These are phyloP conservation scores for Tagetes patula DNA, from an alignment of 129 eudicot genomes.

Conservation along the genomic window DNA sequence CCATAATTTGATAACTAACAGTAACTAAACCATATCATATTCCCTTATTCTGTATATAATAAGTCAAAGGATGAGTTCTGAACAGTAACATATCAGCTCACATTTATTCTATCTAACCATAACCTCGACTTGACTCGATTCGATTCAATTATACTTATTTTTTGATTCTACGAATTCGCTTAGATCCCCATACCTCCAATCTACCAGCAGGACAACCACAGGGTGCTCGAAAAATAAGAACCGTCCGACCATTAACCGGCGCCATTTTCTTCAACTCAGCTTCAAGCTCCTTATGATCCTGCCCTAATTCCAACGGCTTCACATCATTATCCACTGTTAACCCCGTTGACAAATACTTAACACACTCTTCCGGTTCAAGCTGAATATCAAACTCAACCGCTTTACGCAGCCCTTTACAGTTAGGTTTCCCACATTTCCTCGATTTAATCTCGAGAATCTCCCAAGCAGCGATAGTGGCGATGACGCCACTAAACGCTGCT, in stretches of 20 bases:
- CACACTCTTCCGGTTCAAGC: constrained; percentile 53
- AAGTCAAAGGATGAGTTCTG: constrained; percentile 26
- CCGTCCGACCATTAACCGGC: constrained; percentile 59
- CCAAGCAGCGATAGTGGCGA: constrained; percentile 33
- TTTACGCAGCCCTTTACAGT: constrained; percentile 49
- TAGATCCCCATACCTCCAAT: constrained; percentile 61
- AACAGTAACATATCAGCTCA: constrained; percentile 30
- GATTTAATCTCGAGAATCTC: constrained; percentile 39
- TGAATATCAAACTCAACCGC: constrained; percentile 58
- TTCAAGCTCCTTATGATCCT: constrained; percentile 53
- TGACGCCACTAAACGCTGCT: constrained; percentile 34
- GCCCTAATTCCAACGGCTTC: constrained; percentile 51
- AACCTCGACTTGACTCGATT: background rate
- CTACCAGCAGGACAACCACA: constrained; percentile 61
- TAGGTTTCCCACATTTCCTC: constrained; percentile 44
- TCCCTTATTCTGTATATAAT: constrained; percentile 30
- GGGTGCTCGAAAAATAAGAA: constrained; percentile 50
- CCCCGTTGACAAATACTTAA: constrained; percentile 34
- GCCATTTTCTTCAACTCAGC: constrained; percentile 62
- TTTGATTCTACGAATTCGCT: constrained; percentile 47
- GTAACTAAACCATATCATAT: constrained; percentile 5
- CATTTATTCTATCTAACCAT: constrained; percentile 31
- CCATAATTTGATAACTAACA: constrained; percentile 13
- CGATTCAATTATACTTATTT: constrained; percentile 27
- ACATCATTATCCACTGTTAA: constrained; percentile 13